Conservation (phyloP, 2,329 filamentous ascomycete genomes). For the Alternaria arborescens region DNA sequence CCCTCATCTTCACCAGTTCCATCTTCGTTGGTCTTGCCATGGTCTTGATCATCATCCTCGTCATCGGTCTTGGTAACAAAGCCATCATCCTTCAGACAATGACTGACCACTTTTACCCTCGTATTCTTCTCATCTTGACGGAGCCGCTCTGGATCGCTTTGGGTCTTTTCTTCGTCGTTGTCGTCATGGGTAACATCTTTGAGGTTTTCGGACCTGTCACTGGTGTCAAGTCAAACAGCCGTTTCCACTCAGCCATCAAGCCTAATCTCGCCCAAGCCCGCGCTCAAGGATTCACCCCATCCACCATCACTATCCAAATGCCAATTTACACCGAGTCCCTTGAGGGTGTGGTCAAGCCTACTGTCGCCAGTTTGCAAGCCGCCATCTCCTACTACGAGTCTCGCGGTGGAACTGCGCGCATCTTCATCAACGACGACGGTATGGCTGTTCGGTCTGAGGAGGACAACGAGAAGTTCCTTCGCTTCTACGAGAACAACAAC, state of each 20-base stretch:
- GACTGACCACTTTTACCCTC: constrained; percentile 61
- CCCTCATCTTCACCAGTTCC: constrained; percentile 63
- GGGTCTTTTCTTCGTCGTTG: constrained; percentile 56
- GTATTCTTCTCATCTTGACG: constrained; percentile 61
- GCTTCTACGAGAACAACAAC: constrained; percentile 58
- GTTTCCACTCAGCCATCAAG: constrained; percentile 74
- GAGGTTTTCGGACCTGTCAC: constrained; percentile 78
- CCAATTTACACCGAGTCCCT: constrained; percentile 88
- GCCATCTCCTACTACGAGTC: constrained; percentile 59
- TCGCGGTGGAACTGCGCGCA: constrained; percentile 69
- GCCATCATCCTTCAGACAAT: constrained; percentile 62
- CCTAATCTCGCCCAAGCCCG: constrained; percentile 54
- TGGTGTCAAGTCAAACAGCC: constrained; percentile 77
- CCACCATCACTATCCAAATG: constrained; percentile 77
- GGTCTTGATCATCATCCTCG: constrained; percentile 60
- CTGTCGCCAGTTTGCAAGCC: constrained; percentile 78
- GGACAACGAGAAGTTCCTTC: constrained; percentile 52
- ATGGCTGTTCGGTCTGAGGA: constrained; percentile 66
- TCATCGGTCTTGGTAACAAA: constrained; percentile 65
- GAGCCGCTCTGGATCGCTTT: constrained; percentile 59
- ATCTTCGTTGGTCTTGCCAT: constrained; percentile 63
- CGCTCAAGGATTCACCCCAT: constrained; percentile 67
- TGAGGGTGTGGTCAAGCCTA: constrained; percentile 74
- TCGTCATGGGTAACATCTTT: constrained; percentile 28
- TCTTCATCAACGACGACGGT: constrained; percentile 73